Evolutionary conservation across 2,329 filamentous ascomycete species (phyloP), one percentile per base, ranked within the genome.

Genomic region (Colletotrichum limetticola): DNA sequence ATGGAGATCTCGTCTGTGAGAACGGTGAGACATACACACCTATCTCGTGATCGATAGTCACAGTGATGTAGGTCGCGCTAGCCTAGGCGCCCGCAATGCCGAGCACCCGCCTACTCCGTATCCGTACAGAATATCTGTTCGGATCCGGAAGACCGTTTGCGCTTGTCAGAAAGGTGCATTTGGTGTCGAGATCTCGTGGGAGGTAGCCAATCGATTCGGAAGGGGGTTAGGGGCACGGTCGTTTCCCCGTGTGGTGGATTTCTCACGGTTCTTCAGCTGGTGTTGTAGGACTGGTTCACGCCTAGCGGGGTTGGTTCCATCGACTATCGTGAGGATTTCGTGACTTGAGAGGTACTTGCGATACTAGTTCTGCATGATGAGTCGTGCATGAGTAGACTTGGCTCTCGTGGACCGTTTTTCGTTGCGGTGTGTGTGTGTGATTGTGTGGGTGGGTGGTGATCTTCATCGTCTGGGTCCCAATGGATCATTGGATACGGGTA

Each of bases 121-220:
- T 49, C 19, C 42, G 42, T 49, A 49, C 7, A n/a, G 42, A 22
- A 49, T 16, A 9, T 8, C 9, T 28, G 19, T 28, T 61, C 9
- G 9, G 26, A 42, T 26, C 57, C 57, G 35, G 22, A 24, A 24
- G 32, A 58, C 32, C 37, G 24, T 49, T 32, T 66, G 46, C 53
- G 24, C 26, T 66, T 49, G 63, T 57, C 32, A 59, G 2, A 59
- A 28, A 28, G 53, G 16, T 53, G 62, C 30, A 56, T 22, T 56
- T 16, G 46, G 19, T n/a, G 52, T 35, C 32, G 52, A 65, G 62
- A 65, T 65, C 52, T 65, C 52, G 52, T 16, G 49, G 30, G 52
- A 42, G 52, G 32, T 9, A 49, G 52, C 32, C n/a, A 37, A 66
- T 66, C 53, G 63, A 58, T 49, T 49, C 35, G 63, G 28, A 16